A percentile compares a stretch with the other conserved stretches of the same genome.
Conservation (phyloP, 148 eudicot genomes). For the Camellia japonica region DNA sequence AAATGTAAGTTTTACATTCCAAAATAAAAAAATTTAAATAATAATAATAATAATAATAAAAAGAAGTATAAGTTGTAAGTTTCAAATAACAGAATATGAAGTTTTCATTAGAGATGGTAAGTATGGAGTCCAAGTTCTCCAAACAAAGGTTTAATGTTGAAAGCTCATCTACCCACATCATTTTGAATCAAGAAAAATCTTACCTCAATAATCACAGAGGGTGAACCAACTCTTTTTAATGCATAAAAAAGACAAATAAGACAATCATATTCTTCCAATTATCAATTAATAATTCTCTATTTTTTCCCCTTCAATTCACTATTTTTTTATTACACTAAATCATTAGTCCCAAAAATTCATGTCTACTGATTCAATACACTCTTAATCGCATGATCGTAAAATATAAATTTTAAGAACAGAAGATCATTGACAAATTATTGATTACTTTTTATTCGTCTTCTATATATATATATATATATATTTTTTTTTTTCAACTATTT, state of each 20-base stretch:
- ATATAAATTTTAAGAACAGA: too few relatives aligned
- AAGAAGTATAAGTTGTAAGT: neutral
- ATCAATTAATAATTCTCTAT: neutral
- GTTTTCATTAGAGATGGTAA: neutral
- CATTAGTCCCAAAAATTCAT: too few relatives aligned
- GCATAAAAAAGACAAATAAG: neutral
- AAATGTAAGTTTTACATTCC: too few relatives aligned
- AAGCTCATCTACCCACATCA: slow-evolving; percentile 13
- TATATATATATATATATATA: too few relatives aligned
- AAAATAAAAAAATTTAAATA: too few relatives aligned
- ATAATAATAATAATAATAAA: neutral
- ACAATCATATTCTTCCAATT: neutral
- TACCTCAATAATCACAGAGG: neutral
- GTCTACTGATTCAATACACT: too few relatives aligned
- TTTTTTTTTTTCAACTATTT: too few relatives aligned
- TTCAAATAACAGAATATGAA: neutral
- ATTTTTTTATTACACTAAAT: too few relatives aligned
- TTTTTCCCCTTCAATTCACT: neutral
- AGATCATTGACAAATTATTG: too few relatives aligned
- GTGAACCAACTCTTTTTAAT: neutral
- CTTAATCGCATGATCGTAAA: too few relatives aligned
- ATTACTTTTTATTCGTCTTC: too few relatives aligned
- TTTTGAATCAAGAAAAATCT: neutral
- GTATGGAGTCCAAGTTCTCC: neutral
- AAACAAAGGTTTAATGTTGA: neutral